Evolutionary conservation across 306 rosid genomes (phyloP).

Genomic region (Quillaja saponaria): DNA sequence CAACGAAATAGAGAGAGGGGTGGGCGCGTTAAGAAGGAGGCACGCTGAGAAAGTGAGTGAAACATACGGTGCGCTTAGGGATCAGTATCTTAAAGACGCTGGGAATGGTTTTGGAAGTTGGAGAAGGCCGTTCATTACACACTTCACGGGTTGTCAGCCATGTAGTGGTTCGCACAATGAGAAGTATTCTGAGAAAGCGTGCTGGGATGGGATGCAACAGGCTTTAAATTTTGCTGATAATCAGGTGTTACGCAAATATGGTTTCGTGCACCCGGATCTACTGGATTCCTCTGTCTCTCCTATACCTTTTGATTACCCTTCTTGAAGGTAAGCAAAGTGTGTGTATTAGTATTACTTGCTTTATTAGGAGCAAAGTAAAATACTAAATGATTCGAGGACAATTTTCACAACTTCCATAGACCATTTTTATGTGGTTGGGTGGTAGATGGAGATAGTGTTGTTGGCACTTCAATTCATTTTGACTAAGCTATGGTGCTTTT

Average conservation of each 20-base stretch:
- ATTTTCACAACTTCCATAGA: not conserved
- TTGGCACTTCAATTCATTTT: not conserved
- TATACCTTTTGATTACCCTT: conserved; percentile 65
- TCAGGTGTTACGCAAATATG: conserved; percentile 68
- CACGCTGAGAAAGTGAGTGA: conserved; percentile 79
- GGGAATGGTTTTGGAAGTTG: conserved; percentile 51
- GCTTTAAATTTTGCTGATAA: conserved; percentile 83
- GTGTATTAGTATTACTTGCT: not conserved
- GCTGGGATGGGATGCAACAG: conserved; percentile 74
- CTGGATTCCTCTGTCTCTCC: conserved; percentile 41
- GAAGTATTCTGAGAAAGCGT: conserved; percentile 52
- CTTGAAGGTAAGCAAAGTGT: not conserved
- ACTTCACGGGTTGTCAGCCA: conserved; percentile 90
- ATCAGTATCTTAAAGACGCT: conserved; percentile 43
- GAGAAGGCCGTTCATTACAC: conserved; percentile 82
- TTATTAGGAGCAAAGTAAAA: not conserved
- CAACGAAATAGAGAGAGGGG: conserved; percentile 44
- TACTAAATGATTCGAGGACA: not conserved
- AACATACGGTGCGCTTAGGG: conserved; percentile 54
- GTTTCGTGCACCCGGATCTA: conserved; percentile 48
- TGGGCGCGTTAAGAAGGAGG: conserved; percentile 50
- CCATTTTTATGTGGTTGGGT: not conserved
- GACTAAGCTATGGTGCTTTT: not conserved
- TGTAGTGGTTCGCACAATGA: conserved; percentile 77
- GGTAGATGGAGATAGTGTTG: not conserved